Evolutionary conservation across 2,329 filamentous ascomycete species (phyloP).

Genomic region (Simplicillium sp.): DNA sequence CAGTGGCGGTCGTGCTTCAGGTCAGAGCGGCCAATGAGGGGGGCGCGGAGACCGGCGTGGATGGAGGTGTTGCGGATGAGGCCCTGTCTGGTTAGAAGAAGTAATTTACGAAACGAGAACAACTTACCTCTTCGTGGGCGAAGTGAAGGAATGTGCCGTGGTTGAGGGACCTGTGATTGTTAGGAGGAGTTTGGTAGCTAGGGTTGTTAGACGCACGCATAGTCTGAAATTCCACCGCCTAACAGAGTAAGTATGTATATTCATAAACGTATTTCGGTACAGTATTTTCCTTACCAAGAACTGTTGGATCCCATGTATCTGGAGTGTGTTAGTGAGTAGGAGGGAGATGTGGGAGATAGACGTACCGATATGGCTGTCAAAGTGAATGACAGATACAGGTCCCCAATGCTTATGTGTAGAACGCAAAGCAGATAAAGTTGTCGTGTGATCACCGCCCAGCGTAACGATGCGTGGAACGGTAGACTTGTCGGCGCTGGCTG

Average conservation of each 20-base stretch:
- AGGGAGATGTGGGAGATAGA: background rate
- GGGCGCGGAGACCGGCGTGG: conserved; percentile 70
- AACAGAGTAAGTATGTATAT: background rate
- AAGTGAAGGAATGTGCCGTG: conserved; percentile 16
- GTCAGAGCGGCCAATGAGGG: conserved; percentile 40
- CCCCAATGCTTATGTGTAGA: conserved; percentile 51
- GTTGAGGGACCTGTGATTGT: conserved; percentile 10
- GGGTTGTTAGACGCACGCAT: conserved; percentile 5
- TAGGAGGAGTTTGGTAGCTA: background rate
- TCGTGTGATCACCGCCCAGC: conserved; percentile 61
- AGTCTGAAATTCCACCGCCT: conserved; percentile 12
- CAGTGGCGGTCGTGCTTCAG: conserved; percentile 12
- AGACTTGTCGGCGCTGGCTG: conserved; percentile 6
- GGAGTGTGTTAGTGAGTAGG: background rate
- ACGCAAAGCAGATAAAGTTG: conserved; percentile 56
- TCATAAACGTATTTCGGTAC: no score
- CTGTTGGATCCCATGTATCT: conserved; percentile 13
- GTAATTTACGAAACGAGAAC: background rate
- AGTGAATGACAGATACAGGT: conserved; percentile 58
- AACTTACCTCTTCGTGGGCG: conserved; percentile 12
- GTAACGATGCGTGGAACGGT: conserved; percentile 37
- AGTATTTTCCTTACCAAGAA: conserved; percentile 6
- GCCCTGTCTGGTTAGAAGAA: conserved; percentile 3
- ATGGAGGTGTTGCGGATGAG: conserved; percentile 63
- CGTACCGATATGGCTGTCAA: conserved; percentile 46